Base-by-base conservation (phyloP, 1,284 basidiomycete genomes). In the Ceratobasidium papillatum region DNA sequence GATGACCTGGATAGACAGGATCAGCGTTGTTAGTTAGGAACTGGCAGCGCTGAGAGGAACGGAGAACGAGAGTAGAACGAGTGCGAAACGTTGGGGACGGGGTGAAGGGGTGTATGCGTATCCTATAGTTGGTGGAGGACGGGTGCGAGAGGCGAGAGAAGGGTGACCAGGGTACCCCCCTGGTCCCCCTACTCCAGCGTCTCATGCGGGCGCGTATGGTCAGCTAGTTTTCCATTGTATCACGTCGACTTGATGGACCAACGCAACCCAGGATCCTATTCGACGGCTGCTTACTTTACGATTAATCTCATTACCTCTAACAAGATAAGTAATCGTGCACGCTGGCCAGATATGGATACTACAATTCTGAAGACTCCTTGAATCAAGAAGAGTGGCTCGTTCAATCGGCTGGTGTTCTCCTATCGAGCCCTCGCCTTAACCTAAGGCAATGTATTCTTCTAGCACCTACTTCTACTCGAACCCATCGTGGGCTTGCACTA, bases 391-490 rank as follows among this genome's bases (percentile, higher is more conserved):
- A 66, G 43, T 3, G 34, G 54, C 22, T 69, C 63, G 22, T 77
- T 74, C 41, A 34, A 65, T 22, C 75, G 75, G 76, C 66, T 30
- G 47, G 74, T 41, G 34, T 38, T 17, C 17, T 17, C 38, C 19
- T 12, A 34, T 79, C 25, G 82, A 82, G 43, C 80, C 78, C 1
- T 81, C 81, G 8, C 87, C 87, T 65, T 80, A 82, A 90, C 89
- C 47, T 12, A 89, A 78, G 5, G 59, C 45, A 2, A 43, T 4
- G n/a, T n/a, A n/a, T n/a, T 63, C 5, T 51, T 38, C 51, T 69
- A 91, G 91, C 4, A 87, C 90, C 74, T 86, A 88, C 0, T 91
- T 92, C 77, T 93, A 91, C 79, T 91, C 91, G 3, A 83, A 91
- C 79, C 88, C 90, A 0, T 83, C 84, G 0, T 82, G 85, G 77